Percentiles rank a stretch among this genome's conserved stretches.
These are phyloP conservation scores for Aspergillus sp. DNA, from an alignment of 2,329 filamentous ascomycete genomes.

Conservation along the genomic window DNA sequence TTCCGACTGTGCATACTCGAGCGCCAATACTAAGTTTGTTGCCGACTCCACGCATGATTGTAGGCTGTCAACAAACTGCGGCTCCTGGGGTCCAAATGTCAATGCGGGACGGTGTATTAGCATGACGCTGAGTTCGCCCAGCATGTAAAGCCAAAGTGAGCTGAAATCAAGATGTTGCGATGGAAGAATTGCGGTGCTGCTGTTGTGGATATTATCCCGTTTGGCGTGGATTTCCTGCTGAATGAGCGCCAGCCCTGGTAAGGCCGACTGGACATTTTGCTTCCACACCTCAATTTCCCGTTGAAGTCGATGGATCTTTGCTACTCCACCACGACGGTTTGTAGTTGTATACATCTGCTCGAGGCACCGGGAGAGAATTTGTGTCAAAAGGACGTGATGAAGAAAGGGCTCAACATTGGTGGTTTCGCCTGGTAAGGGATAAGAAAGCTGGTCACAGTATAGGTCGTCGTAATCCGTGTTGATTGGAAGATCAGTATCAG, in stretches of 20 bases:
- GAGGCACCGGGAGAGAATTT: neutral
- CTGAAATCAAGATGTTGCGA: neutral
- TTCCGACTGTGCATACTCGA: neutral
- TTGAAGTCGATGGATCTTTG: neutral
- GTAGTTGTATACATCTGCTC: conserved; percentile 3
- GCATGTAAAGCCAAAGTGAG: neutral
- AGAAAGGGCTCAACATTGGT: conserved; percentile 1
- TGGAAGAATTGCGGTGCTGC: neutral
- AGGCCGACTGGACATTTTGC: too few species aligned
- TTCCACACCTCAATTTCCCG: neutral
- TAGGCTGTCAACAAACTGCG: neutral
- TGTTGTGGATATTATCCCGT: neutral
- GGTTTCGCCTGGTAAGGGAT: neutral
- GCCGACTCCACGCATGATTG: too few species aligned
- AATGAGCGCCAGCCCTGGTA: too few species aligned
- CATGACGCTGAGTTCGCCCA: neutral
- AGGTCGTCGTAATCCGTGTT: neutral
- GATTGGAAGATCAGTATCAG: conserved; percentile 1
- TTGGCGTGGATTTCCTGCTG: too few species aligned
- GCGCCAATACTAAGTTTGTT: neutral
- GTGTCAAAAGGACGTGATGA: neutral
- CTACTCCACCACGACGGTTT: neutral
- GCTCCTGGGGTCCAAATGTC: neutral
- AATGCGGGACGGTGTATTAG: conserved; percentile 2
- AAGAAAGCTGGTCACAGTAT: neutral